These are phyloP conservation scores for Remersonia thermophila DNA, from an alignment of 2,329 filamentous ascomycete genomes.

Conservation along the genomic window DNA sequence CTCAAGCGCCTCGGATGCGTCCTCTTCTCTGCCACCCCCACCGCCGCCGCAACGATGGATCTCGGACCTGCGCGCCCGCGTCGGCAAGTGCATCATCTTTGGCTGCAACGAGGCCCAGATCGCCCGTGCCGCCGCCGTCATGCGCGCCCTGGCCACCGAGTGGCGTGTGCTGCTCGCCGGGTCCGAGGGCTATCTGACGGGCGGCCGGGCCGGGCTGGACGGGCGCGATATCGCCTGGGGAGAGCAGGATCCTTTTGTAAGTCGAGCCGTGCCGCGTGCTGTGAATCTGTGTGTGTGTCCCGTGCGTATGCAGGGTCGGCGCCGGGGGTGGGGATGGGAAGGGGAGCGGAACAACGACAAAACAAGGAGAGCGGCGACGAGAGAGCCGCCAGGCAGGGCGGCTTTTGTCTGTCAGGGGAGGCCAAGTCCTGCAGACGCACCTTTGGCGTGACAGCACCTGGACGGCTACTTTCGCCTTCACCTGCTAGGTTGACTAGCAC, in stretches of 20 bases:
- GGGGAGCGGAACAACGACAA: too few species aligned
- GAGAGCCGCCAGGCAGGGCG: too few species aligned
- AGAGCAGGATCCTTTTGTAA: slow-evolving; percentile 56
- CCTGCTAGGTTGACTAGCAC: too few species aligned
- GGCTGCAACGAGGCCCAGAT: slow-evolving; percentile 50
- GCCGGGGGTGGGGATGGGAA: too few species aligned
- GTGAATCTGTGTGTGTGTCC: not conserved
- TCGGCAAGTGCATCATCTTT: slow-evolving; percentile 66
- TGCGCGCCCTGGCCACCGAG: slow-evolving; percentile 46
- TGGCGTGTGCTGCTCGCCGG: slow-evolving; percentile 65
- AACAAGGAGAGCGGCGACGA: too few species aligned
- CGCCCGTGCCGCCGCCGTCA: slow-evolving; percentile 43
- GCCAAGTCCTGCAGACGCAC: too few species aligned
- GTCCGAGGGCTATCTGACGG: slow-evolving; percentile 62
- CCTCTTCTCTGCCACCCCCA: slow-evolving; percentile 5
- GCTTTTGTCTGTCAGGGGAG: too few species aligned
- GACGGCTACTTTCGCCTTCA: too few species aligned
- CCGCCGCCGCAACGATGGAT: slow-evolving; percentile 53
- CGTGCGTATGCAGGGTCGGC: too few species aligned
- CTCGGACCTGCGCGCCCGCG: slow-evolving; percentile 49
- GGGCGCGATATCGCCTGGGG: slow-evolving; percentile 66
- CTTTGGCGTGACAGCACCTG: too few species aligned
- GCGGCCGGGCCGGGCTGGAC: slow-evolving; percentile 47
- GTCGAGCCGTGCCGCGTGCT: slow-evolving; percentile 9
- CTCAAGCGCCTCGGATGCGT: not conserved